A percentile compares a stretch with the other conserved stretches of the same genome.
Evolutionary conservation across 768 basidiomycete genomes (phyloP).

Genomic region (Rhodotorula toruloides): DNA sequence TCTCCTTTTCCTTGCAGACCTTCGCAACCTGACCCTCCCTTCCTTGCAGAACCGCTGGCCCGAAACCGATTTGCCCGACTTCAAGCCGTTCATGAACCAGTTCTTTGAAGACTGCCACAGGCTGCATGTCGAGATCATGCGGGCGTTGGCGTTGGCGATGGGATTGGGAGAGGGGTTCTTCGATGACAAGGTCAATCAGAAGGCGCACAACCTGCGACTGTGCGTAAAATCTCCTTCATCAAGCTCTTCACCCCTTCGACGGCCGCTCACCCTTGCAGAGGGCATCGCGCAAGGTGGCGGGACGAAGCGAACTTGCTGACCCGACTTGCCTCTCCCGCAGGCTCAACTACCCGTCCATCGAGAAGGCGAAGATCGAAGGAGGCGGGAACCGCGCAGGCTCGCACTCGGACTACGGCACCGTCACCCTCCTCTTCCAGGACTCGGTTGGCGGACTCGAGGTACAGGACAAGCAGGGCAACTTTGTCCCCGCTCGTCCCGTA

Average conservation of each 20-base stretch:
- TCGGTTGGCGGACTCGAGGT: conserved; percentile 61
- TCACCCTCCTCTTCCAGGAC: conserved; percentile 60
- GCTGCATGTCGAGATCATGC: conserved; percentile 70
- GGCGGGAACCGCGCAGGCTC: conserved; percentile 76
- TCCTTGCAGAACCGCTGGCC: conserved; percentile 87
- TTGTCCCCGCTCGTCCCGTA: conserved; percentile 44
- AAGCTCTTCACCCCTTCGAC: not conserved
- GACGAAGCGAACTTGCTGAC: not conserved
- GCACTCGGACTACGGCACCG: conserved; percentile 55
- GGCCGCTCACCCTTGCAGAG: no score
- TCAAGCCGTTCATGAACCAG: conserved; percentile 65
- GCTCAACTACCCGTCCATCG: conserved; percentile 74
- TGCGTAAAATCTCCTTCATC: not conserved
- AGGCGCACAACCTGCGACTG: conserved; percentile 73
- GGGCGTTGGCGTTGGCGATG: conserved; percentile 76
- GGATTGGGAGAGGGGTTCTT: conserved; percentile 69
- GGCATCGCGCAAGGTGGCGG: no score
- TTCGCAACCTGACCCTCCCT: no score
- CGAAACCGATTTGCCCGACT: conserved; percentile 58
- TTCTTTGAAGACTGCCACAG: conserved; percentile 60
- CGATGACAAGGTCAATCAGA: conserved; percentile 66
- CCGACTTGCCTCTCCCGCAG: not conserved
- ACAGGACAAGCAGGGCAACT: conserved; percentile 54
- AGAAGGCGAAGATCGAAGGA: conserved; percentile 54
- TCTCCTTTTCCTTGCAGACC: no score